Base-by-base conservation (phyloP, 352 stramenopile species). In the Pythium guiyangense region DNA sequence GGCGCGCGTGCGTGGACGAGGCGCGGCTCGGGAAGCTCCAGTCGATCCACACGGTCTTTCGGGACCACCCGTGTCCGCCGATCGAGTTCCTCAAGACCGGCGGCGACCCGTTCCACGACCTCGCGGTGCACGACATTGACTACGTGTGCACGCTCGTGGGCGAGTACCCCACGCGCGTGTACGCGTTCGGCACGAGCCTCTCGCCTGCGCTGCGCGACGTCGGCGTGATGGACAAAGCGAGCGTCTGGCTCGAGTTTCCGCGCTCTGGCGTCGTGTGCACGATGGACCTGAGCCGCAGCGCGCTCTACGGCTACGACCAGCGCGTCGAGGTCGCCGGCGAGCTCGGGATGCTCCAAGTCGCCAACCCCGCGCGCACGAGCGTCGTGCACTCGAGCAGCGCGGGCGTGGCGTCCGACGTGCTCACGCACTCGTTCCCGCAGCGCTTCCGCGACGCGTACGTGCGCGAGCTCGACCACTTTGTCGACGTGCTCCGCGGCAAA, bases 261-360 rank as follows among this genome's bases (percentile, higher is more conserved):
- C 67, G 14, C 10, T 69, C 71, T 8, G 88, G 88, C 44, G 79
- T 91, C 18, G 71, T 97, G n/a, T 94, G 88, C 45, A 97, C 86
- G 4, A 88, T 97, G 64, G 84, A 92, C 39, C 60, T 97, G 20
- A 96, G 82, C 60, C 81, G 91, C 9, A 84, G 71, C 49, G 81
- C 90, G 4, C 73, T 78, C 45, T 97, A 96, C 59, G 92, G 92
- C 39, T 98, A 98, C 64, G 92, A 98, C 73, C 92, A 98, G 64
- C 84, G 92, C 43, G 86, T 93, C 57, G 92, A 98, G 70, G 73
- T 98, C 17, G 82, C 84, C 48, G 88, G 88, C 3, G 79, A 87
- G 54, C 44, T 59, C 39, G 84, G 84, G 31, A 88, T 90, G 79
- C 59, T 90, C 10, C 77, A 92, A 35, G 78, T 88, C 27, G 61